Conservation (phyloP, 768 basidiomycete species). For the Russula griseocarnosa region DNA sequence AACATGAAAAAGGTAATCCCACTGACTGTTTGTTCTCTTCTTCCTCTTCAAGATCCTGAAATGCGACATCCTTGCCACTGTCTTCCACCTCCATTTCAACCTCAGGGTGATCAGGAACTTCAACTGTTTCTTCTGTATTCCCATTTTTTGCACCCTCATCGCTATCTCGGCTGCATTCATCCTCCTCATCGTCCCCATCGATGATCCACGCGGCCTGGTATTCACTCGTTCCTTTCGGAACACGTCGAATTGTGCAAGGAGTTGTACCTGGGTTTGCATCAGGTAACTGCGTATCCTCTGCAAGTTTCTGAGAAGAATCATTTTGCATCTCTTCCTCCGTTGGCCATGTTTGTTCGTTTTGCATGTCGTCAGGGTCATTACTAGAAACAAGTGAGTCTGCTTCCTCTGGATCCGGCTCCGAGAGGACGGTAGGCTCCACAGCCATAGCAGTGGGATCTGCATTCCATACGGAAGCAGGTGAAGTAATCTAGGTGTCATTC, state of each 20-base stretch:
- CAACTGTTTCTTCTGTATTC: slow-evolving; percentile 54
- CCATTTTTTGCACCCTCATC: slow-evolving; percentile 39
- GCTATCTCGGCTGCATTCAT: slow-evolving; percentile 34
- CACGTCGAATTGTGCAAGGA: slow-evolving; percentile 70
- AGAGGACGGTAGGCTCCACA: slow-evolving; percentile 59
- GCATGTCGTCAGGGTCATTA: slow-evolving; percentile 84
- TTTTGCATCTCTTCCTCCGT: slow-evolving; percentile 90
- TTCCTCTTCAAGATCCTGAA: slow-evolving; percentile 75
- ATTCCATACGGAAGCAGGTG: slow-evolving; percentile 44
- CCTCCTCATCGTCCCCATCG: slow-evolving; percentile 61
- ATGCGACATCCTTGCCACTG: slow-evolving; percentile 51
- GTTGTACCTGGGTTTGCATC: slow-evolving; percentile 71
- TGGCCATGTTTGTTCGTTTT: slow-evolving; percentile 98
- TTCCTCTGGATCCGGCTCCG: slow-evolving; percentile 56
- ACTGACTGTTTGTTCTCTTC: slow-evolving; percentile 86
- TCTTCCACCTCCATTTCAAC: slow-evolving; percentile 47
- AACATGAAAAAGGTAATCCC: slow-evolving; percentile 15
- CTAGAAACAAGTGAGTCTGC: slow-evolving; percentile 85
- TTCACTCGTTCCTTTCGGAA: slow-evolving; percentile 94
- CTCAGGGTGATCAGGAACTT: slow-evolving; percentile 48
- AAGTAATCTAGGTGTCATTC: slow-evolving; percentile 54
- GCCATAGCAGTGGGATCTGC: slow-evolving; percentile 54
- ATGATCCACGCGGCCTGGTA: slow-evolving; percentile 98
- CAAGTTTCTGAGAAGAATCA: slow-evolving; percentile 31
- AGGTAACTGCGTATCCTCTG: slow-evolving; percentile 44